Evolutionary conservation across 2,329 filamentous ascomycete genomes (phyloP).

Genomic region (Gnomoniopsis smithogilvyi): DNA sequence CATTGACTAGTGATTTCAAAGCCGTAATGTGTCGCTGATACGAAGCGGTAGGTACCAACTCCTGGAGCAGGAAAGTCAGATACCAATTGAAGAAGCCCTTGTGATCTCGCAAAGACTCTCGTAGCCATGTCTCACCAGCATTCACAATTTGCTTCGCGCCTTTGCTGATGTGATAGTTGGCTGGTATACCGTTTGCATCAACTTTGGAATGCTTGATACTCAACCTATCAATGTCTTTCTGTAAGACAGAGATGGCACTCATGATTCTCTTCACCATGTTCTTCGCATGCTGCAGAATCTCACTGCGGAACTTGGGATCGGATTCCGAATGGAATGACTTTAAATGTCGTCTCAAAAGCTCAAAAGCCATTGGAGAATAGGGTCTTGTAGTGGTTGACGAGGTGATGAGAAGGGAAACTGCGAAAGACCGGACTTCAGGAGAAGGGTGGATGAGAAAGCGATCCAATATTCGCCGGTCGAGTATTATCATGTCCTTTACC

Average conservation of each 20-base stretch:
- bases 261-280: conserved; percentile 75
- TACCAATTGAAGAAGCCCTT: conserved; percentile 73
- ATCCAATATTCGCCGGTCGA: conserved; percentile 44
- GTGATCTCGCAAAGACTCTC: conserved; percentile 46
- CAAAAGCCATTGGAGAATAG: conserved; percentile 60
- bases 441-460: conserved; percentile 53
- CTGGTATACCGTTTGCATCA: neutral
- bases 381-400: conserved; percentile 73
- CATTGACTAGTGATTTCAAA: conserved; percentile 64
- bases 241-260: conserved; percentile 58
- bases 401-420: conserved; percentile 74
- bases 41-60: conserved; percentile 76
- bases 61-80: conserved; percentile 64
- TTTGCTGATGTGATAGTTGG: conserved; percentile 10
- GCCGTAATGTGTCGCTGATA: conserved; percentile 88
- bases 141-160: conserved; percentile 12
- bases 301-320: conserved; percentile 81
- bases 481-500: conserved; percentile 24
- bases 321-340: conserved; percentile 75
- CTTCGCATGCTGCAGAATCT: conserved; percentile 71
- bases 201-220: conserved; percentile 17
- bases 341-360: conserved; percentile 62
- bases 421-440: conserved; percentile 70
- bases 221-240: conserved; percentile 38
- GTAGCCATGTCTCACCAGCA: conserved; percentile 22